Evolutionary conservation across 352 stramenopile genomes (phyloP).

Genomic region (Phytophthora melonis): DNA sequence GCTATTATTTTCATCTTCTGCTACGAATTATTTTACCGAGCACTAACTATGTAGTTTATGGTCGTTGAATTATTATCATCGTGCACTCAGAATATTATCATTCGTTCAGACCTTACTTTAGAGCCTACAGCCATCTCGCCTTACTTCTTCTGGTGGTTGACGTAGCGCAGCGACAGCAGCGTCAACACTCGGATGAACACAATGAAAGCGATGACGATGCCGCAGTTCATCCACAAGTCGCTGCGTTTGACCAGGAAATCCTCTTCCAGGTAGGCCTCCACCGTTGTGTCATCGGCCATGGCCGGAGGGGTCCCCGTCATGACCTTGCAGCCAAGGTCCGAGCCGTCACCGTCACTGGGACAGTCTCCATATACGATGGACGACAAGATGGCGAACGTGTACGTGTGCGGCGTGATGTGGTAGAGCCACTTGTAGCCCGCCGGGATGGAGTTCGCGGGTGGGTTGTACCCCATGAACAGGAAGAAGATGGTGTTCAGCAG

Average conservation of each 20-base stretch:
- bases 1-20: too few relatives aligned
- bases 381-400: slow-evolving; percentile 17
- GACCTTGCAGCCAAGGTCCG: slow-evolving; percentile 4
- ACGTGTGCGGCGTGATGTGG: slow-evolving; percentile 26
- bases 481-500: slow-evolving; percentile 28
- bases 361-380: slow-evolving; percentile 27
- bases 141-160: slow-evolving; percentile 48
- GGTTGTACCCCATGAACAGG: slow-evolving; percentile 35
- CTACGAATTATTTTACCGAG: too few relatives aligned
- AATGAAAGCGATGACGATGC: slow-evolving; percentile 39
- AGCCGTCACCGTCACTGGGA: slow-evolving; percentile 1
- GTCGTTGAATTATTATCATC: too few relatives aligned
- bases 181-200: slow-evolving; percentile 34
- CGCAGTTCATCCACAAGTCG: slow-evolving; percentile 45
- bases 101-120: neutral
- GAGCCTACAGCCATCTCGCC: neutral
- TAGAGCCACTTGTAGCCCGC: slow-evolving; percentile 33
- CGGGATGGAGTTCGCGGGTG: slow-evolving; percentile 23
- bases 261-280: slow-evolving; percentile 31
- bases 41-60: too few relatives aligned
- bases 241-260: slow-evolving; percentile 42
- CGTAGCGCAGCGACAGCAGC: slow-evolving; percentile 46
- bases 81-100: neutral
- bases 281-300: slow-evolving; percentile 7
- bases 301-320: slow-evolving; percentile 17